Evolutionary conservation across 805 yeast species (phyloP).

Genomic region (Spathaspora passalidarum): DNA sequence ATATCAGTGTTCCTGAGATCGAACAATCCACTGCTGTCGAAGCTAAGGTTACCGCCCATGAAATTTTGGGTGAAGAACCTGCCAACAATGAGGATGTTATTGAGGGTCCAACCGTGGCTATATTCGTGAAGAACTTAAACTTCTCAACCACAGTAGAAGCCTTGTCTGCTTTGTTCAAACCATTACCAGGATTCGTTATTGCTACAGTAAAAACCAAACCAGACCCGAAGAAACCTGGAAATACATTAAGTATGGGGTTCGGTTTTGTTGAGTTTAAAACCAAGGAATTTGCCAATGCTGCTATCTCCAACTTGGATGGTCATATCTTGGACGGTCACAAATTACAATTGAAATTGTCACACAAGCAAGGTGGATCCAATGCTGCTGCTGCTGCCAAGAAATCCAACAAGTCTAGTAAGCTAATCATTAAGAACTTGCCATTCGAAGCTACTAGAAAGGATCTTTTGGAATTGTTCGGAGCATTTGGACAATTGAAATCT

Average conservation of each 20-base stretch:
- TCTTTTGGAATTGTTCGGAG: slow-evolving; percentile 85
- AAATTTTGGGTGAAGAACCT: slow-evolving; percentile 34
- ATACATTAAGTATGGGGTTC: slow-evolving; percentile 89
- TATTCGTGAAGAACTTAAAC: slow-evolving; percentile 89
- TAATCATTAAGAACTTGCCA: slow-evolving; percentile 94
- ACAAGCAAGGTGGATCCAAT: slow-evolving; percentile 53
- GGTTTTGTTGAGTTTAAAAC: slow-evolving; percentile 92
- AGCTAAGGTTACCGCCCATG: slow-evolving; percentile 43
- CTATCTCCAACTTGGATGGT: slow-evolving; percentile 72
- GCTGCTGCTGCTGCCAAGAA: slow-evolving; percentile 19
- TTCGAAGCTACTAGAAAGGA: slow-evolving; percentile 94
- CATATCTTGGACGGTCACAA: slow-evolving; percentile 84
- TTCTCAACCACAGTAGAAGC: slow-evolving; percentile 67
- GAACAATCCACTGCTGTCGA: slow-evolving; percentile 38
- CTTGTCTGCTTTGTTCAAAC: slow-evolving; percentile 59
- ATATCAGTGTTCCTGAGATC: slow-evolving; percentile 16
- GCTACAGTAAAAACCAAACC: slow-evolving; percentile 87
- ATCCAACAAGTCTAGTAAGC: slow-evolving; percentile 53
- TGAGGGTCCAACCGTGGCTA: slow-evolving; percentile 78
- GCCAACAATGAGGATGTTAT: slow-evolving; percentile 28
- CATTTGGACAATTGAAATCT: slow-evolving; percentile 92
- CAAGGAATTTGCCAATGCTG: slow-evolving; percentile 73
- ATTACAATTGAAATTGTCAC: slow-evolving; percentile 84
- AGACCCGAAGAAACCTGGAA: slow-evolving; percentile 69
- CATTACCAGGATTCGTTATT: slow-evolving; percentile 73